A percentile compares a stretch with the other conserved stretches of the same genome.
These are phyloP conservation scores for Alternaria triticina DNA, from an alignment of 2,329 filamentous ascomycete genomes.

Conservation along the genomic window DNA sequence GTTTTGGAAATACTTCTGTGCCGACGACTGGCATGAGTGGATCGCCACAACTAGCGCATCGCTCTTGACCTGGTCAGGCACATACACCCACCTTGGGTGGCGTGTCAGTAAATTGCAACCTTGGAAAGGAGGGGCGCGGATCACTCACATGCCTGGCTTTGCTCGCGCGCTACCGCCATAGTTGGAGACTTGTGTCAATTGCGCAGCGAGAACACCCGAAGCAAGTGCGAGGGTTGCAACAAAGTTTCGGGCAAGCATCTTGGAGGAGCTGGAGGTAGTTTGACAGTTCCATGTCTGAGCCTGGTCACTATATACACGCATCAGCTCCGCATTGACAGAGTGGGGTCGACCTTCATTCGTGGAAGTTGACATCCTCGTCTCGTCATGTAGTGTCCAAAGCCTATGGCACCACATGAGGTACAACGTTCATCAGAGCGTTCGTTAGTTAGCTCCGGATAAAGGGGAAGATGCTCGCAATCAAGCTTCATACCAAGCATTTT, in stretches of 20 bases:
- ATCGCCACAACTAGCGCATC: slow-evolving; percentile 40
- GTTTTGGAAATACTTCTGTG: slow-evolving; percentile 39
- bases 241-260: slow-evolving; percentile 21
- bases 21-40: slow-evolving; percentile 40
- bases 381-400: background rate
- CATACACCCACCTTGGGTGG: slow-evolving; percentile 35
- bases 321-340: background rate
- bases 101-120: background rate
- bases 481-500: slow-evolving; percentile 37
- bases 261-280: slow-evolving; percentile 3
- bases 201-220: slow-evolving; percentile 25
- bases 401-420: background rate
- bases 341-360: background rate
- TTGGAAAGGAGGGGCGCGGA: background rate
- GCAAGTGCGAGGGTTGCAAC: slow-evolving; percentile 15
- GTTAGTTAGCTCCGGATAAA: background rate
- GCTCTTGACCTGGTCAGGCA: slow-evolving; percentile 32
- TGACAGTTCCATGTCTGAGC: too few relatives aligned
- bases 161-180: slow-evolving; percentile 34
- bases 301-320: background rate
- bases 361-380: background rate
- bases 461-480: slow-evolving; percentile 20
- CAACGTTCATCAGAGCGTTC: background rate
- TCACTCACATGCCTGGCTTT: slow-evolving; percentile 35
- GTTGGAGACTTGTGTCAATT: slow-evolving; percentile 34